A percentile compares a stretch with the other conserved stretches of the same genome.
phyloP scores from a whole-genome alignment of 1,284 basidiomycete genomes.

The Leccinum fuscescens region DNA sequence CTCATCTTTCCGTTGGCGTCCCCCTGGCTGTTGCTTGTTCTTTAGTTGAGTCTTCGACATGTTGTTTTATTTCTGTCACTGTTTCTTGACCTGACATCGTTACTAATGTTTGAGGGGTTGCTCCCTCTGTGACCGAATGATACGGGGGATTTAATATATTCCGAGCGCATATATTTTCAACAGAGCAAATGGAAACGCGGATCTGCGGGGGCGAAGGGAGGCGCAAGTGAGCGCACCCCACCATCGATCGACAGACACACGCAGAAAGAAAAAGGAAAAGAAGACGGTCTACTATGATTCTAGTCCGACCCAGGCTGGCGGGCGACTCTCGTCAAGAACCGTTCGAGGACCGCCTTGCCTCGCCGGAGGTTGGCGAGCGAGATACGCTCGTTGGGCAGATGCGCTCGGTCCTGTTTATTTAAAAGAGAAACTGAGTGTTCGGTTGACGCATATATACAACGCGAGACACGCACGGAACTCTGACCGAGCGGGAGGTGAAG shows the following conservation, averaged over 20 bases:
- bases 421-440: neutral
- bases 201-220: neutral
- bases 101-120: neutral
- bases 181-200: neutral
- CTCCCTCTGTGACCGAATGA: neutral
- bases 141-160: neutral
- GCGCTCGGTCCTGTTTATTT: constrained; percentile 73
- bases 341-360: constrained; percentile 72
- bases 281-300: neutral
- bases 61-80: neutral
- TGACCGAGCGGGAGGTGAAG: constrained; percentile 89
- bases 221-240: neutral
- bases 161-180: neutral
- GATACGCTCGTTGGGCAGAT: constrained; percentile 84
- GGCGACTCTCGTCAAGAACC: constrained; percentile 56
- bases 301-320: neutral
- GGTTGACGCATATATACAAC: neutral
- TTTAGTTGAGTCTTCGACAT: neutral
- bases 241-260: neutral
- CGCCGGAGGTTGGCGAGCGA: constrained; percentile 72
- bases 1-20: neutral
- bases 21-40: neutral
- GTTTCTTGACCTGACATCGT: neutral
- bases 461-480: constrained; percentile 55
- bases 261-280: neutral